These are phyloP conservation scores for Senna siamea DNA, from an alignment of 306 rosid genomes.

Conservation along the genomic window DNA sequence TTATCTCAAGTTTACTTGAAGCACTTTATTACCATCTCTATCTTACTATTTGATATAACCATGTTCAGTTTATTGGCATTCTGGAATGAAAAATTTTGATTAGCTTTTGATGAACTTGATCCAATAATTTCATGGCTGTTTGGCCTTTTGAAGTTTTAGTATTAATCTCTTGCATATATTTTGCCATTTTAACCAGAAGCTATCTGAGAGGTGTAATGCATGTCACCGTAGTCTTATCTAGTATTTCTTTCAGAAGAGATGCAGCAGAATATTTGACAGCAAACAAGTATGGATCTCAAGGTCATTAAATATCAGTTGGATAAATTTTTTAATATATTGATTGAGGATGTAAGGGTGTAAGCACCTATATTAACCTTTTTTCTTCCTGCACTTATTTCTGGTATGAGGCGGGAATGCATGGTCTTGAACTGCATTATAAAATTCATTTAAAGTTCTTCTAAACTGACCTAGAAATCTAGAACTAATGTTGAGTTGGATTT, in stretches of 20 bases:
- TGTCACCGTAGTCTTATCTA: neutral
- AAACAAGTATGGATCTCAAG: no score
- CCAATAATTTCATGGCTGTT: slow-evolving; percentile 6
- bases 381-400: neutral
- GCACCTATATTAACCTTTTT: neutral
- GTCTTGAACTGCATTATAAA: slow-evolving; percentile 18
- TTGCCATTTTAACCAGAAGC: neutral
- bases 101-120: slow-evolving; percentile 11
- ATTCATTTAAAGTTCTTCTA: slow-evolving; percentile 37
- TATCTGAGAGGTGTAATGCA: slow-evolving; percentile 1
- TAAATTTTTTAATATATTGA: no score
- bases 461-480: neutral
- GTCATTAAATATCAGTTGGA: no score
- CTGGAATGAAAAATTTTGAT: neutral
- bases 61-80: neutral
- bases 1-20: slow-evolving; percentile 13
- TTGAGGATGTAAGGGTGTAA: no score
- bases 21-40: neutral
- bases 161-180: slow-evolving; percentile 23
- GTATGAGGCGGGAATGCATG: slow-evolving; percentile 1
- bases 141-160: slow-evolving; percentile 33
- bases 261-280: neutral
- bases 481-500: slow-evolving; percentile 7
- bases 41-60: slow-evolving; percentile 2
- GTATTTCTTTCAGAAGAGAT: slow-evolving; percentile 12